Evolutionary conservation across 768 basidiomycete genomes (phyloP).

Genomic region (Boletus rex-veris): DNA sequence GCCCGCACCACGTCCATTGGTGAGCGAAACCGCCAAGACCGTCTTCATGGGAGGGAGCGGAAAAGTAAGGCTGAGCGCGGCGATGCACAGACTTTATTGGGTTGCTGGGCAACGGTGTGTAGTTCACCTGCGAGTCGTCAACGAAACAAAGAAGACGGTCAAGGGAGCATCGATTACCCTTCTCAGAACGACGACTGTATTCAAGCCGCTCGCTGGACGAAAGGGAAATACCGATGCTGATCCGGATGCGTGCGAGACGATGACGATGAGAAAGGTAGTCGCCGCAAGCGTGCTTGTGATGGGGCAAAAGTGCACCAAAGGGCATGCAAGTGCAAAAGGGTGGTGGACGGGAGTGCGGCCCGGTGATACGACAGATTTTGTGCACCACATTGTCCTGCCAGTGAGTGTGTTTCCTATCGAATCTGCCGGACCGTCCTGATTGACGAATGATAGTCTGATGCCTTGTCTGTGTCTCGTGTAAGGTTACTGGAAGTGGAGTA

Average conservation of each 20-base stretch:
- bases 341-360: conserved; percentile 86
- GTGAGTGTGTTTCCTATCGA: conserved; percentile 43
- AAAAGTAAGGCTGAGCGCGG: conserved; percentile 61
- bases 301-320: conserved; percentile 58
- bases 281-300: conserved; percentile 64
- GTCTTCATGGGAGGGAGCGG: conserved; percentile 63
- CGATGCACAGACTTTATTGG: conserved; percentile 71
- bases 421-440: conserved; percentile 3
- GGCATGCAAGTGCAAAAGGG: conserved; percentile 76
- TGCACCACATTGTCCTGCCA: conserved; percentile 68
- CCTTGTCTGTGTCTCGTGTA: conserved; percentile 63
- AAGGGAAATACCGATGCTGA: conserved; percentile 39
- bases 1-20: conserved; percentile 56
- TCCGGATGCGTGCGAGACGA: conserved; percentile 60
- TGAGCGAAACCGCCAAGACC: conserved; percentile 50
- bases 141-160: conserved; percentile 65
- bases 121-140: conserved; percentile 61
- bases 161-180: conserved; percentile 63
- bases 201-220: conserved; percentile 42
- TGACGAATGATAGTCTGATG: conserved; percentile 50
- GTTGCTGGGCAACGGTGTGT: conserved; percentile 77
- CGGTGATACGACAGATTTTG: conserved; percentile 58
- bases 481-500: conserved; percentile 77
- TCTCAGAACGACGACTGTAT: conserved; percentile 61
- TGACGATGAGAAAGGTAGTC: conserved; percentile 59